Evolutionary conservation across 352 stramenopile species (phyloP).

Genomic region (Pythium phragmitis): DNA sequence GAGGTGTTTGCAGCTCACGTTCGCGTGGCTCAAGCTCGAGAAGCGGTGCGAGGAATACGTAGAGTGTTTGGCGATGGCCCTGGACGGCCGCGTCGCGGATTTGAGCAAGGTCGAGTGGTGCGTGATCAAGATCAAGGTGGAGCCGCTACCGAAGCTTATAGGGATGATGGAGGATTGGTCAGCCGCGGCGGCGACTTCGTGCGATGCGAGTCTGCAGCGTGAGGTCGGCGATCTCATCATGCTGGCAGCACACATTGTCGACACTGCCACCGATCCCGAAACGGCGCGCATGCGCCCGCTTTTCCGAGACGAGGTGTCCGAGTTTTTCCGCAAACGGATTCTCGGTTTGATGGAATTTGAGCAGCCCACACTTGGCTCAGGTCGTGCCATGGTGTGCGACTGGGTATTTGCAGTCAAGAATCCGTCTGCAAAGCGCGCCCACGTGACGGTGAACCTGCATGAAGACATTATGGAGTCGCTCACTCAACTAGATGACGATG

Average conservation of each 20-base stretch:
- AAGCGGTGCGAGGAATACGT: slow-evolving; percentile 34
- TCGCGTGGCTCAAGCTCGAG: slow-evolving; percentile 52
- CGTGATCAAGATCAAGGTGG: slow-evolving; percentile 32
- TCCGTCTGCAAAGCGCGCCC: slow-evolving; percentile 4
- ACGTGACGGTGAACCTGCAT: slow-evolving; percentile 45
- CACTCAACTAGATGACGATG: slow-evolving; percentile 33
- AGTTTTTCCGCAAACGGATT: slow-evolving; percentile 46
- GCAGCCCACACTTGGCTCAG: slow-evolving; percentile 3
- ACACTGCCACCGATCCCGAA: slow-evolving; percentile 18
- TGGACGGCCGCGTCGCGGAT: slow-evolving; percentile 54
- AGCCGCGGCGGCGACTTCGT: not conserved
- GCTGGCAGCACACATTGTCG: slow-evolving; percentile 45
- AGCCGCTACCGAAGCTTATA: slow-evolving; percentile 27
- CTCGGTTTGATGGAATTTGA: slow-evolving; percentile 33
- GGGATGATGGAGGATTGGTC: slow-evolving; percentile 53
- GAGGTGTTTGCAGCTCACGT: slow-evolving; percentile 63
- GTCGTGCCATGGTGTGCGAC: not conserved
- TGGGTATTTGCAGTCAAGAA: slow-evolving; percentile 3
- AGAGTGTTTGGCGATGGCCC: slow-evolving; percentile 44
- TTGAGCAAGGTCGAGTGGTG: slow-evolving; percentile 37
- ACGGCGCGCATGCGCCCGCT: slow-evolving; percentile 40
- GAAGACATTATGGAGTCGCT: slow-evolving; percentile 52
- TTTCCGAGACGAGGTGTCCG: slow-evolving; percentile 50
- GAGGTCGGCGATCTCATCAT: slow-evolving; percentile 37
- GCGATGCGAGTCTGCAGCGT: not conserved